Conservation (phyloP, 768 basidiomycete species). For the Termitomyces heimii region DNA sequence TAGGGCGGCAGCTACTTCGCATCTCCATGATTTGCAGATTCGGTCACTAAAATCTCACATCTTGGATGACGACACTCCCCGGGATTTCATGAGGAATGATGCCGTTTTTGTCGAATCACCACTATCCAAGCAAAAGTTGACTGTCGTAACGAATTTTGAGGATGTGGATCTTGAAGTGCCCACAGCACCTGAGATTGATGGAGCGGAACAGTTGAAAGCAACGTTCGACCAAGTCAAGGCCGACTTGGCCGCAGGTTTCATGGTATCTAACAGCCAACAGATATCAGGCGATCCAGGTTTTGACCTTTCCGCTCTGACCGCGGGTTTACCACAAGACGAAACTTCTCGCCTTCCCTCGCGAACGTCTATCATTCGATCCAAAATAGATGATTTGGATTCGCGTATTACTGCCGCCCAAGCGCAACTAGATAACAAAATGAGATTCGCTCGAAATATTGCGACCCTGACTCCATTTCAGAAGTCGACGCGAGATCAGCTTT, state of each 20-base stretch:
- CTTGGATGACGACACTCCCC: slow-evolving; percentile 40
- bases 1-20: slow-evolving; percentile 80
- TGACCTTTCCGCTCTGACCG: slow-evolving; percentile 9
- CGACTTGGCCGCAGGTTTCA: slow-evolving; percentile 56
- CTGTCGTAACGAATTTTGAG: slow-evolving; percentile 20
- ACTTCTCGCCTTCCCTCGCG: slow-evolving; percentile 41
- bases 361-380: slow-evolving; percentile 49
- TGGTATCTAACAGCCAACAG: slow-evolving; percentile 20
- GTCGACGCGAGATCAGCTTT: slow-evolving; percentile 73
- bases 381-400: slow-evolving; percentile 60
- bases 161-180: slow-evolving; percentile 38
- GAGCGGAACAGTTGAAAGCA: slow-evolving; percentile 65
- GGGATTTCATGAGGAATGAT: slow-evolving; percentile 28
- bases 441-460: slow-evolving; percentile 74
- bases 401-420: slow-evolving; percentile 47
- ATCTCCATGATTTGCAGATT: slow-evolving; percentile 62
- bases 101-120: slow-evolving; percentile 17
- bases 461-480: slow-evolving; percentile 86
- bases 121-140: slow-evolving; percentile 21
- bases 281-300: background rate
- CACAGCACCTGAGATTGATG: slow-evolving; percentile 50
- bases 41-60: slow-evolving; percentile 22
- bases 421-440: slow-evolving; percentile 63
- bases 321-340: slow-evolving; percentile 11
- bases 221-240: slow-evolving; percentile 87